phyloP scores from a whole-genome alignment of 2,329 filamentous ascomycete species.

The Huntiella decipiens region DNA sequence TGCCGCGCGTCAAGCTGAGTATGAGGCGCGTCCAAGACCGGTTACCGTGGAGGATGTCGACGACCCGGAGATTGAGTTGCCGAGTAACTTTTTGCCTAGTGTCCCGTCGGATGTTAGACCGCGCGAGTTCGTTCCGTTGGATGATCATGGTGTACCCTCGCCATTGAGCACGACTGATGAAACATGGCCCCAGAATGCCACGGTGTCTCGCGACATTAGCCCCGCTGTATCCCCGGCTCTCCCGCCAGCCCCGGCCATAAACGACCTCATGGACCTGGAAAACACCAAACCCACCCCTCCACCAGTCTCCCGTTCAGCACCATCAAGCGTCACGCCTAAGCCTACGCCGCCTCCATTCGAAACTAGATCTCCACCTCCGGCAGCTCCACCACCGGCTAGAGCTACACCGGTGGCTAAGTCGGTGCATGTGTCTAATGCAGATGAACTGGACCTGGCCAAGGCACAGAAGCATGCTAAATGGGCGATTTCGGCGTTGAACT shows the following conservation, averaged over 20 bases:
- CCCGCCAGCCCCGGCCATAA: neutral
- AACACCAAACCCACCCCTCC: too few relatives aligned
- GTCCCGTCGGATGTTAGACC: constrained; percentile 4
- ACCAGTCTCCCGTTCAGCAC: constrained; percentile 12
- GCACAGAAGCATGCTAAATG: constrained; percentile 94
- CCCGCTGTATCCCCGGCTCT: neutral
- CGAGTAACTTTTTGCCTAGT: constrained; percentile 1
- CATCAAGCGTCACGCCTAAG: constrained; percentile 12
- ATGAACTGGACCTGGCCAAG: constrained; percentile 43
- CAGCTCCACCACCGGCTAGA: neutral
- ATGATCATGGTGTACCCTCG: constrained; percentile 15
- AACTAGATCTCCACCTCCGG: neutral
- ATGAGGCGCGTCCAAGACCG: neutral
- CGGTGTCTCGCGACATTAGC: constrained; percentile 6
- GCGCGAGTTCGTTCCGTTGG: neutral
- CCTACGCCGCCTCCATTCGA: neutral
- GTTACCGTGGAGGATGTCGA: constrained; percentile 4
- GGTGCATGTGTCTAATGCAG: neutral
- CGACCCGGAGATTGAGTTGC: constrained; percentile 9
- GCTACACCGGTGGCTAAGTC: constrained; percentile 3
- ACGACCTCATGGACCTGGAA: too few relatives aligned
- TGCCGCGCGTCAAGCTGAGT: neutral
- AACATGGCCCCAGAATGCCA: constrained; percentile 1
- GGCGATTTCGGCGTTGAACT: constrained; percentile 91
- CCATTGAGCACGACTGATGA: constrained; percentile 16